Base-by-base conservation (phyloP, 768 basidiomycete genomes). In the Phaeotremella skinneri region DNA sequence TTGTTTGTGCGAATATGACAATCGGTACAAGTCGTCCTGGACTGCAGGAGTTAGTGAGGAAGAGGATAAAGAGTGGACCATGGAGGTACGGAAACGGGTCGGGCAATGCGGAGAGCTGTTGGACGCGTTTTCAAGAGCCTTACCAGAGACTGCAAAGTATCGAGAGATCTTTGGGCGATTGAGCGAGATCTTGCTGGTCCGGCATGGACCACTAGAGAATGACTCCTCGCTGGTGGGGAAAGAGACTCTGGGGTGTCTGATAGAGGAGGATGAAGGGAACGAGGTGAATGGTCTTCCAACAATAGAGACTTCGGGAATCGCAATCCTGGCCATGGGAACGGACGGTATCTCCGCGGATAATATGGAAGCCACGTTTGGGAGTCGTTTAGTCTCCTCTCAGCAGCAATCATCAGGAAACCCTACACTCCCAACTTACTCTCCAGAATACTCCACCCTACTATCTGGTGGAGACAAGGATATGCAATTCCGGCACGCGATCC, bases 1-100 rank as follows among this genome's bases (percentile, higher is more conserved):
- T 50, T 64, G 54, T 31, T n/a, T 68, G 34, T 61, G 53, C 56
- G 62, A 63, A n/a, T 61, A 61, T 48, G 62, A 67, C 37, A 63
- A 57, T 21, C 59, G 64, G 17, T 39, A 11, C 13, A 45, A 45
- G 43, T 7, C 34, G 48, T 30, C 34, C 49, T 2, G 41, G 43
- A 13, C 23, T 56, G 20, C 26, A 49, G 11, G 39, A 49, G 2
- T 7, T 21, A 21, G 23, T 23, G 43, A 23, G 21, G 21, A 13
- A 6, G 43, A 13, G 7, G 39, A 59, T 42, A 26, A 48, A 7
- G 31, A 45, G 2, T 67, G 65, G 65, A 50, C 39, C 23, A n/a
- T 9, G 2, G 55, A 60, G 30, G 61, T 63, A 4, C 32, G 31
- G 16, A 26, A 50, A 13, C 49, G 58, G 26, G 43, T 60, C 2